Percentiles rank a stretch among this genome's conserved stretches.
Evolutionary conservation across 768 basidiomycete species (phyloP).

Genomic region (Macrolepiota albuminosa): DNA sequence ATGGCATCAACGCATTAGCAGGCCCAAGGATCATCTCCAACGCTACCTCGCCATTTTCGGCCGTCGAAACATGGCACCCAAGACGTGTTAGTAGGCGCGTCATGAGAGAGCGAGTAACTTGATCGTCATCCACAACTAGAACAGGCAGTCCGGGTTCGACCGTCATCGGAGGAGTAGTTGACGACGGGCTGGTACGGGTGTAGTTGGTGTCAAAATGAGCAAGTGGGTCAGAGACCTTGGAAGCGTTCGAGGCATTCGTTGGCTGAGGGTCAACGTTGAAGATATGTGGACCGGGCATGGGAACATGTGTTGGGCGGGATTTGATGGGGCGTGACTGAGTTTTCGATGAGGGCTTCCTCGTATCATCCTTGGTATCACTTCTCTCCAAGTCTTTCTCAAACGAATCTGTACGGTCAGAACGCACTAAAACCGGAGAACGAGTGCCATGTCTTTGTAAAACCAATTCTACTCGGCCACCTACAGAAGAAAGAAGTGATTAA

Average conservation of each 20-base stretch:
- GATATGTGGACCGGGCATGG: slow-evolving; percentile 29
- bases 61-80: slow-evolving; percentile 73
- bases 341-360: background rate
- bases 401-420: background rate
- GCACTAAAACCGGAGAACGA: slow-evolving; percentile 20
- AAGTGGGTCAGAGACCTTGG: slow-evolving; percentile 20
- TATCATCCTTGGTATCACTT: background rate
- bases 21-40: slow-evolving; percentile 64
- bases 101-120: slow-evolving; percentile 78
- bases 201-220: slow-evolving; percentile 34
- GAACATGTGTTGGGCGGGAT: slow-evolving; percentile 33
- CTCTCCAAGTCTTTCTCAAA: background rate
- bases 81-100: slow-evolving; percentile 70
- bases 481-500: background rate
- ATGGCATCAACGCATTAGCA: slow-evolving; percentile 28
- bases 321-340: background rate
- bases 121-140: slow-evolving; percentile 82
- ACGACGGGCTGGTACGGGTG: slow-evolving; percentile 33
- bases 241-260: slow-evolving; percentile 18
- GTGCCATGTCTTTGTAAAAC: slow-evolving; percentile 37
- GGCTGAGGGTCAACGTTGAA: slow-evolving; percentile 25
- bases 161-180: slow-evolving; percentile 29
- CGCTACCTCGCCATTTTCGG: slow-evolving; percentile 81
- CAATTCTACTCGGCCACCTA: slow-evolving; percentile 58
- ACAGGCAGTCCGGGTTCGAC: slow-evolving; percentile 57